Base-by-base conservation (phyloP, 441 rosid species). In the Aquilaria agallochum region DNA sequence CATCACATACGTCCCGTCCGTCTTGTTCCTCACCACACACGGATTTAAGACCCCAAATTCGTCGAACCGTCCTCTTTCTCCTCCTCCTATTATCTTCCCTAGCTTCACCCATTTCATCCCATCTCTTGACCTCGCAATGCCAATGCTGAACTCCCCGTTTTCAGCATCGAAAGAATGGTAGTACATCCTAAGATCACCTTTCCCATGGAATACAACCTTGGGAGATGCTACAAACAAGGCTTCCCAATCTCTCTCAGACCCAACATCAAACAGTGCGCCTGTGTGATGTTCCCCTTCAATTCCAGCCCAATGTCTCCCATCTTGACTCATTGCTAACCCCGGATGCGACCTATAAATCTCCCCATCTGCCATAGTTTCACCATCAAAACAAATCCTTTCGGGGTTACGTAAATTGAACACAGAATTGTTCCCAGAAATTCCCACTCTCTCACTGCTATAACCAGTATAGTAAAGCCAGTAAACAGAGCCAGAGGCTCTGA, bases 271-370 rank as follows among this genome's bases (percentile, higher is more conserved):
- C 73, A 92, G 56, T 9, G 93, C 90, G 31, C 89, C 94, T 64
- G 89, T 84, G 53, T 87, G 93, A 71, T 92, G 91, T 51, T 86
- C 92, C 55, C 98, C 93, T 81, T 92, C 95, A 58, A 92, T 78
- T 68, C 90, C 87, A 42, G 94, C 96, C 98, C 96, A 92, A 55
- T 92, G 79, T 65, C 90, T 83, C 58, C 92, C 95, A 70, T 92
- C 95, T 69, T 89, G 96, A 59, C 96, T 92, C 10, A 80, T 83
- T 36, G 92, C 95, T 49, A 89, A 70, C 9, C 98, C 96, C 2
- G 92, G 93, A 45, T 80, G 80, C 31, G 95, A 87, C 76, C 73
- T 80, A 45, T 65, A 75, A 52, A 80, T 36, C 48, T 53, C 66
- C 31, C 58, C 67, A 34, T 15, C 68, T 14, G 31, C 56, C 54